A percentile compares a stretch with the other conserved stretches of the same genome.
These are phyloP conservation scores for Lumnitzera littorea DNA, from an alignment of 345 rosid genomes.

Conservation along the genomic window DNA sequence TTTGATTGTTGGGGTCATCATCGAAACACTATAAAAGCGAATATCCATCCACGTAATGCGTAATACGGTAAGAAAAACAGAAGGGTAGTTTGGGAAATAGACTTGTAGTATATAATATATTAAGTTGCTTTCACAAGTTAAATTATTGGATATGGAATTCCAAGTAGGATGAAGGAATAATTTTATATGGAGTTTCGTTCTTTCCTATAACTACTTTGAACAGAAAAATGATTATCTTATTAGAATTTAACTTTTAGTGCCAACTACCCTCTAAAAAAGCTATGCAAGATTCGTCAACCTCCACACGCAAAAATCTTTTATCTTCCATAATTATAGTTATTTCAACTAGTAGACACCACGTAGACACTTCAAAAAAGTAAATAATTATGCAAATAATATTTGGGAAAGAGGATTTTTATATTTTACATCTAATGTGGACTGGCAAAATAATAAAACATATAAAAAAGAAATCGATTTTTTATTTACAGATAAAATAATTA, in stretches of 20 bases:
- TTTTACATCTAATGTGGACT: too few relatives aligned
- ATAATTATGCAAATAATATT: too few relatives aligned
- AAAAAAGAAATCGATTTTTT: too few relatives aligned
- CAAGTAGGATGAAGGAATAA: slow-evolving; percentile 29
- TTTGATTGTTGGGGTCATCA: too few relatives aligned
- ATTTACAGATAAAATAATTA: too few relatives aligned
- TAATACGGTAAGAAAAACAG: background rate
- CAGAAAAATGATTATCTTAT: background rate
- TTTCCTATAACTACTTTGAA: slow-evolving; percentile 22
- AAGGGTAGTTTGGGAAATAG: background rate
- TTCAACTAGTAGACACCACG: background rate
- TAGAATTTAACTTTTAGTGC: slow-evolving; percentile 23
- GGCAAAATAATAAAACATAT: too few relatives aligned
- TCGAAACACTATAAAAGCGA: too few relatives aligned
- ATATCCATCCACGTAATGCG: too few relatives aligned
- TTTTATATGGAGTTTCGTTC: background rate
- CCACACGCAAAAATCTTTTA: slow-evolving; percentile 53
- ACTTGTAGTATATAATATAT: background rate
- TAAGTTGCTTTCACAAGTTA: background rate
- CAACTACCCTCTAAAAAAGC: slow-evolving; percentile 49
- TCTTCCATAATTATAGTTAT: slow-evolving; percentile 13
- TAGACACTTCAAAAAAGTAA: too few relatives aligned
- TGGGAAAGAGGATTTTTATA: too few relatives aligned
- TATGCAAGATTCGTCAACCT: slow-evolving; percentile 36
- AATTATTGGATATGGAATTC: slow-evolving; percentile 37